Percentiles rank a stretch among this genome's conserved stretches.
Conservation (phyloP, 768 basidiomycete genomes). For the Paxillus ammoniavirescens region DNA sequence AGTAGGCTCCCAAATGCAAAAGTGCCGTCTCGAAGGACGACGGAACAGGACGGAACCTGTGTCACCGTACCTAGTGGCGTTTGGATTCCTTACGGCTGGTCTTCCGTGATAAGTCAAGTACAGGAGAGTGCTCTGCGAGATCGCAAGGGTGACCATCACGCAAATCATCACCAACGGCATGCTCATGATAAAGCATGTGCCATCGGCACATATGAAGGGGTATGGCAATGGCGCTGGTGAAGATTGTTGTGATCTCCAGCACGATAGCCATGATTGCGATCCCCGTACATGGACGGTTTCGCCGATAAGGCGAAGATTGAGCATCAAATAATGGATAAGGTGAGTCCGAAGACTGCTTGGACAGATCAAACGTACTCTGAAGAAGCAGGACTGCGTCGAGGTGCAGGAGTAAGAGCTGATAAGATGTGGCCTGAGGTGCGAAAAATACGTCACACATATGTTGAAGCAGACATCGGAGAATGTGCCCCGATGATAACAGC, state of each 20-base stretch:
- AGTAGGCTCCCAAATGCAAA: conserved; percentile 5
- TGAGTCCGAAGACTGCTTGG: background rate
- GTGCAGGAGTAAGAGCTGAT: conserved; percentile 12
- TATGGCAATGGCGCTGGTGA: background rate
- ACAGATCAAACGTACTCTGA: conserved; percentile 14
- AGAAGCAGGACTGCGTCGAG: conserved; percentile 16
- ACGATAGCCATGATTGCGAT: conserved; percentile 2
- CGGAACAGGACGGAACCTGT: conserved; percentile 3
- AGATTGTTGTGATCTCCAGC: background rate
- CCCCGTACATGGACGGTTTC: background rate
- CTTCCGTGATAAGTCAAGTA: conserved; percentile 17
- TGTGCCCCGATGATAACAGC: background rate
- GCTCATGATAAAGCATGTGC: conserved; percentile 6
- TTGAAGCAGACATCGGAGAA: background rate
- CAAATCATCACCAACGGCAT: background rate
- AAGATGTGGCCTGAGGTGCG: background rate
- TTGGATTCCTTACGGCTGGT: background rate
- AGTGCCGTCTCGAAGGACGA: conserved; percentile 17
- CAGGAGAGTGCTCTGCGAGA: conserved; percentile 15
- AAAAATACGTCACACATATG: conserved; percentile 6
- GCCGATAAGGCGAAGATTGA: conserved; percentile 16
- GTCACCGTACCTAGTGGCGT: conserved; percentile 12
- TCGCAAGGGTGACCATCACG: conserved; percentile 1
- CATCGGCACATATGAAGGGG: conserved; percentile 13
- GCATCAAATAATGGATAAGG: background rate